Conservation (phyloP, 306 rosid species). For the Rubus parviflorus region DNA sequence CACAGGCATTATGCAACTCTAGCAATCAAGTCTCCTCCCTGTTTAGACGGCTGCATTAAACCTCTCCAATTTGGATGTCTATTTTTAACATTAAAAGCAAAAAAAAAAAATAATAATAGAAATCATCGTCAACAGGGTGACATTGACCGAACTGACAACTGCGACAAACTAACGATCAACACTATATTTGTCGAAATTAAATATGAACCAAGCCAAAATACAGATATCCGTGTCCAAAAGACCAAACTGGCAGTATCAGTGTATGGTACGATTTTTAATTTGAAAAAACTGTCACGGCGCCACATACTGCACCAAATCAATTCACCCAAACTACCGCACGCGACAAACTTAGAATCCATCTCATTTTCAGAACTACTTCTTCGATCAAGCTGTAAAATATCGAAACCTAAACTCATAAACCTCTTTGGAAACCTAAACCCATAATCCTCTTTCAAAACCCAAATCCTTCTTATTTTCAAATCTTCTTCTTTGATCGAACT, state of each 20-base stretch:
- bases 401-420: not conserved
- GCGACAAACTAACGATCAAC: no score
- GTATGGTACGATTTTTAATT: no score
- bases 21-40: not conserved
- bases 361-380: not conserved
- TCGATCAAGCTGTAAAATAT: not conserved
- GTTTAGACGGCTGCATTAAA: constrained; percentile 3
- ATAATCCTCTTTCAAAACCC: not conserved
- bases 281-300: no score
- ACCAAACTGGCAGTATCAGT: no score
- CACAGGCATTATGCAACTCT: constrained; percentile 2
- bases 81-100: not conserved
- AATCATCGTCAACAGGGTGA: not conserved
- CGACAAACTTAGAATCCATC: not conserved
- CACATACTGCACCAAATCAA: no score
- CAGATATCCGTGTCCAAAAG: no score
- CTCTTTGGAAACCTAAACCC: not conserved
- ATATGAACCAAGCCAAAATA: no score
- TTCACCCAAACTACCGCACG: no score
- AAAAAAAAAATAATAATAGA: not conserved
- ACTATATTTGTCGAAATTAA: no score
- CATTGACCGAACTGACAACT: no score
- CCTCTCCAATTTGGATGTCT: not conserved
- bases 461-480: not conserved
- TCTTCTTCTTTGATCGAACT: not conserved